phyloP scores from a whole-genome alignment of 192 early-diverging fungal genomes.

The Cladochytrium replicatum region DNA sequence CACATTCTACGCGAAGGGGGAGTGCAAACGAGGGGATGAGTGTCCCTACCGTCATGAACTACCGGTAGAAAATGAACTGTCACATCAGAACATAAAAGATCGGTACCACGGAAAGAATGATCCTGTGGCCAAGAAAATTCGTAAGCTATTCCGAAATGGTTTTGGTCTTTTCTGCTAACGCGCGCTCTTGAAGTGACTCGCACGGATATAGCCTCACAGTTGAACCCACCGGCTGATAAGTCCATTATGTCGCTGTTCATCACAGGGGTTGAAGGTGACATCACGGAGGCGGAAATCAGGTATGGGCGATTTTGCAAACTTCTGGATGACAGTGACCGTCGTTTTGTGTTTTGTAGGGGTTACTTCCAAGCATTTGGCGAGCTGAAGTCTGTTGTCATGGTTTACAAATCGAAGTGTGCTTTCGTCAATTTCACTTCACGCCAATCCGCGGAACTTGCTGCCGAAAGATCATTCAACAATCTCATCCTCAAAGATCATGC shows the following conservation, averaged over 20 bases:
- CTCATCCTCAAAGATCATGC: constrained; percentile 59
- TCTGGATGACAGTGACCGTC: neutral
- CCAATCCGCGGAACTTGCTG: constrained; percentile 71
- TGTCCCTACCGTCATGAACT: constrained; percentile 93
- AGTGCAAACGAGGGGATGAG: constrained; percentile 87
- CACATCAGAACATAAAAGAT: constrained; percentile 90
- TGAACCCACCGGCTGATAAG: constrained; percentile 67
- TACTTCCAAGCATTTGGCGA: constrained; percentile 81
- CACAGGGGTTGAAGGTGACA: constrained; percentile 61
- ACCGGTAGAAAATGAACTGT: constrained; percentile 70
- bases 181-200: constrained; percentile 19
- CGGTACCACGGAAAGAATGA: constrained; percentile 92
- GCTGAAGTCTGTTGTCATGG: constrained; percentile 75
- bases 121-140: constrained; percentile 82
- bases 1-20: constrained; percentile 90
- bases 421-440: constrained; percentile 84
- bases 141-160: constrained; percentile 22
- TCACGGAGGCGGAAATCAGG: constrained; percentile 64
- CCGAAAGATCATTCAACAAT: constrained; percentile 58
- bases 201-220: constrained; percentile 29
- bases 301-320: constrained; percentile 7
- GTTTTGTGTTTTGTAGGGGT: constrained; percentile 27
- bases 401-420: constrained; percentile 70
- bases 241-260: constrained; percentile 80
- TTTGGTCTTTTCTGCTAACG: neutral